phyloP scores from a whole-genome alignment of 768 basidiomycete species.

The Hericium coralloides region DNA sequence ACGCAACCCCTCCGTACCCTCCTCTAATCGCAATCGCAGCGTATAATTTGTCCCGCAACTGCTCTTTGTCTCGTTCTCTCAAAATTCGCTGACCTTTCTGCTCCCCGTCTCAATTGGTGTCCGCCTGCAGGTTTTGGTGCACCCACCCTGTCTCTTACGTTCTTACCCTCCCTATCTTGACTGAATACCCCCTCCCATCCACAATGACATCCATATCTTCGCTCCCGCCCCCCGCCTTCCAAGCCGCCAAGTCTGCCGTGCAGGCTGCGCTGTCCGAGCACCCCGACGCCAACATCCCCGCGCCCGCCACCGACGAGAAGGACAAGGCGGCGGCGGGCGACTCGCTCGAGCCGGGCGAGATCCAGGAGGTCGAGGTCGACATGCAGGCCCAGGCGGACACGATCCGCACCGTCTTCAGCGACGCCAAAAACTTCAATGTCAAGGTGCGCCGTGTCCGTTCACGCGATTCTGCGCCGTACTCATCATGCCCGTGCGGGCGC shows the following conservation, averaged over 20 bases:
- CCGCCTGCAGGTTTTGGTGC: background rate
- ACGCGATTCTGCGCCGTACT: background rate
- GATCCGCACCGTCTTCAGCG: slow-evolving; percentile 89
- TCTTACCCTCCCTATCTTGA: too few relatives aligned
- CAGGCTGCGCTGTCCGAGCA: slow-evolving; percentile 62
- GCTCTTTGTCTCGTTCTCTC: too few relatives aligned
- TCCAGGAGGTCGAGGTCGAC: slow-evolving; percentile 80
- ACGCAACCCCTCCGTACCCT: background rate
- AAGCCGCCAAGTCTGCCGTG: slow-evolving; percentile 74
- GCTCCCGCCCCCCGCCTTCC: slow-evolving; percentile 58
- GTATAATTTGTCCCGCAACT: too few relatives aligned
- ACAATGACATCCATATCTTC: slow-evolving; percentile 34
- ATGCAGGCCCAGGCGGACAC: slow-evolving; percentile 77
- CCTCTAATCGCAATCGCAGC: too few relatives aligned
- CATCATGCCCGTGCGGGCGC: background rate
- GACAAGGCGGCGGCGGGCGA: slow-evolving; percentile 24
- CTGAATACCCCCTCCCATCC: background rate
- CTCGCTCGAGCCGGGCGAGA: slow-evolving; percentile 66
- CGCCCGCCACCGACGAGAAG: slow-evolving; percentile 23
- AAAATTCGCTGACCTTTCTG: too few relatives aligned
- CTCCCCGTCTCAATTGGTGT: too few relatives aligned
- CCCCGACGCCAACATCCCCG: slow-evolving; percentile 17
- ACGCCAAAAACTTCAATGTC: slow-evolving; percentile 91
- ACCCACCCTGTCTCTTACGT: background rate
- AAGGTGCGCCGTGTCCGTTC: slow-evolving; percentile 47